Percentiles rank a stretch among this genome's conserved stretches.
phyloP scores from a whole-genome alignment of 768 basidiomycete genomes.

The Omphalotus guepiniiformis region DNA sequence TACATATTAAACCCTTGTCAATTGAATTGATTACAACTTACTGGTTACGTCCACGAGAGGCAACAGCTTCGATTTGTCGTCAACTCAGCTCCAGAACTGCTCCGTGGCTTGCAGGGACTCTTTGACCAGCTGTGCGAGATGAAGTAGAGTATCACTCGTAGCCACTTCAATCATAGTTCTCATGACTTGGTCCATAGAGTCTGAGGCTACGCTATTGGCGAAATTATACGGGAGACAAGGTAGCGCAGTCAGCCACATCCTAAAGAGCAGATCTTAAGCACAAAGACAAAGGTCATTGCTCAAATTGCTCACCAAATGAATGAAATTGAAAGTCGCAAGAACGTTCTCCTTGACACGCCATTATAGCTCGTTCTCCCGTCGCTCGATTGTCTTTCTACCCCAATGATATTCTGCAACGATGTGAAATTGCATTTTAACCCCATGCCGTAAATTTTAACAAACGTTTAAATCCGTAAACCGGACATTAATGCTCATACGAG shows the following conservation, averaged over 20 bases:
- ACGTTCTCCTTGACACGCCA: slow-evolving; percentile 66
- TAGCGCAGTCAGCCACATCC: slow-evolving; percentile 72
- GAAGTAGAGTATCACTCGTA: slow-evolving; percentile 68
- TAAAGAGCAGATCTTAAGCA: not conserved
- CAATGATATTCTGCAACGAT: slow-evolving; percentile 50
- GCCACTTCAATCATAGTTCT: slow-evolving; percentile 85
- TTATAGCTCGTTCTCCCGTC: slow-evolving; percentile 58
- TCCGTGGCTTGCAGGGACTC: slow-evolving; percentile 65
- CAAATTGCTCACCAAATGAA: slow-evolving; percentile 55
- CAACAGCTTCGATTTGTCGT: slow-evolving; percentile 58
- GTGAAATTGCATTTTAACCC: not conserved
- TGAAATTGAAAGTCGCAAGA: slow-evolving; percentile 53
- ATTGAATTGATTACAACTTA: slow-evolving; percentile 26
- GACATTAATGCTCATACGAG: slow-evolving; percentile 63
- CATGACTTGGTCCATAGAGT: slow-evolving; percentile 84
- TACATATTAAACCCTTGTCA: too few species aligned
- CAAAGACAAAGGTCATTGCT: slow-evolving; percentile 2
- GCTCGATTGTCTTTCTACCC: slow-evolving; percentile 46
- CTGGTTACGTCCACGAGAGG: slow-evolving; percentile 53
- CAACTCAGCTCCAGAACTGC: slow-evolving; percentile 60
- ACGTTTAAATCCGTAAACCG: slow-evolving; percentile 73
- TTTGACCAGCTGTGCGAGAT: slow-evolving; percentile 67
- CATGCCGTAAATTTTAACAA: slow-evolving; percentile 46
- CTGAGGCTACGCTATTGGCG: slow-evolving; percentile 77
- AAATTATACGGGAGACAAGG: slow-evolving; percentile 90